A percentile compares a stretch with the other conserved stretches of the same genome.
phyloP scores from a whole-genome alignment of 441 rosid genomes.

The Geranium incanum region DNA sequence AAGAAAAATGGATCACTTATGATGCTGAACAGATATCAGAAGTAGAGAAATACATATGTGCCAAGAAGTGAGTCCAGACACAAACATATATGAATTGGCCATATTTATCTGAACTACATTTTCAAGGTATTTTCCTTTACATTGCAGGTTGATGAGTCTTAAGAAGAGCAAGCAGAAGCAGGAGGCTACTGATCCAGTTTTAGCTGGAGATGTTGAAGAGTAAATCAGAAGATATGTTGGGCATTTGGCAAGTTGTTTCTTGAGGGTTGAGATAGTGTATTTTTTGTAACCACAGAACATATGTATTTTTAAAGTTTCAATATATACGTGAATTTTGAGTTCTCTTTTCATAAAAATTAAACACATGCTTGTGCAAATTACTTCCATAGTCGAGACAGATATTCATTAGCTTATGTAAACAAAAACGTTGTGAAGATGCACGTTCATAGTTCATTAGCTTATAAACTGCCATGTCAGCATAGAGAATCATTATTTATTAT shows the following conservation, averaged over 20 bases:
- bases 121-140: no score
- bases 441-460: neutral
- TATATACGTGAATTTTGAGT: no score
- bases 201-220: conserved; percentile 1
- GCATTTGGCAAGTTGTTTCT: neutral
- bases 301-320: neutral
- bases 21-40: conserved; percentile 48
- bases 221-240: neutral
- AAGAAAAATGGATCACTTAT: conserved; percentile 64
- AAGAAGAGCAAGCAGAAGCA: neutral
- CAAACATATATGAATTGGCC: no score
- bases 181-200: neutral
- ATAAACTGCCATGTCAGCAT: neutral
- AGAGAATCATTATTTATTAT: no score
- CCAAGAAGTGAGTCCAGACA: no score
- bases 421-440: no score
- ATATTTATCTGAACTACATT: no score
- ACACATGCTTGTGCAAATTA: no score
- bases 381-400: no score
- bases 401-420: no score
- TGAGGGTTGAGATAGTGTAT: no score
- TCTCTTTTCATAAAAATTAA: no score
- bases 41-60: conserved; percentile 47
- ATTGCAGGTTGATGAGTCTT: neutral
- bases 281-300: neutral